These are phyloP conservation scores for Cardiospermum halicacabum DNA, from an alignment of 345 rosid genomes.

Conservation along the genomic window DNA sequence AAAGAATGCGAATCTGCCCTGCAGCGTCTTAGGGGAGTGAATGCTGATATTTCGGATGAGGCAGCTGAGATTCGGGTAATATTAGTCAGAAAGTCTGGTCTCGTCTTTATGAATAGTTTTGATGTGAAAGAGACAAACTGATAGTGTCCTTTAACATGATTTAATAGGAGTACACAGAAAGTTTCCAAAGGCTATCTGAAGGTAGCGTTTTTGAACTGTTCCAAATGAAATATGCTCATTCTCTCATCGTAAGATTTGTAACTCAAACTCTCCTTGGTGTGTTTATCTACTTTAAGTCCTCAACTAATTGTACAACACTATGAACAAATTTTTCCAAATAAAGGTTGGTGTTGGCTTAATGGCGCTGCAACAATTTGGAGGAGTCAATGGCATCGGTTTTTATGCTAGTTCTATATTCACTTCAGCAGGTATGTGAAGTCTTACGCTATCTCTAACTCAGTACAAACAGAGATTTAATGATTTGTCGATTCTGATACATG, in stretches of 20 bases:
- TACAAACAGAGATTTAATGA: neutral
- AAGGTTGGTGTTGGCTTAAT: constrained; percentile 73
- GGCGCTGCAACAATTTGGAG: constrained; percentile 81
- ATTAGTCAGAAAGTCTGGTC: neutral
- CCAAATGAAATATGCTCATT: constrained; percentile 34
- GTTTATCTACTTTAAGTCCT: neutral
- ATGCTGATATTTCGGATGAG: constrained; percentile 47
- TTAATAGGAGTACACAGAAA: constrained; percentile 39
- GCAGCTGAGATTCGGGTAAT: constrained; percentile 54
- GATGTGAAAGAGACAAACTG: neutral
- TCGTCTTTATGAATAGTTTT: neutral
- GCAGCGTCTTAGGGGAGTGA: constrained; percentile 42
- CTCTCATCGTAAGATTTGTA: constrained; percentile 29
- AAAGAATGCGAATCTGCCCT: constrained; percentile 45
- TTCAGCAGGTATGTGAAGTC: constrained; percentile 41
- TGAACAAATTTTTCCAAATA: neutral
- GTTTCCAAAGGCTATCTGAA: constrained; percentile 31
- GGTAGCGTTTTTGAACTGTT: constrained; percentile 33
- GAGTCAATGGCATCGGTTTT: constrained; percentile 49
- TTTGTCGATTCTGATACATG: neutral
- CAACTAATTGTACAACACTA: neutral
- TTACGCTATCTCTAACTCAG: neutral
- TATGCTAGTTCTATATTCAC: constrained; percentile 49
- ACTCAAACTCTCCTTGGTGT: neutral
- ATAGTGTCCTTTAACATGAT: neutral